Evolutionary conservation across 2,329 filamentous ascomycete species (phyloP), one percentile per base, ranked within the genome.

Genomic region (Penicillium sp.): DNA sequence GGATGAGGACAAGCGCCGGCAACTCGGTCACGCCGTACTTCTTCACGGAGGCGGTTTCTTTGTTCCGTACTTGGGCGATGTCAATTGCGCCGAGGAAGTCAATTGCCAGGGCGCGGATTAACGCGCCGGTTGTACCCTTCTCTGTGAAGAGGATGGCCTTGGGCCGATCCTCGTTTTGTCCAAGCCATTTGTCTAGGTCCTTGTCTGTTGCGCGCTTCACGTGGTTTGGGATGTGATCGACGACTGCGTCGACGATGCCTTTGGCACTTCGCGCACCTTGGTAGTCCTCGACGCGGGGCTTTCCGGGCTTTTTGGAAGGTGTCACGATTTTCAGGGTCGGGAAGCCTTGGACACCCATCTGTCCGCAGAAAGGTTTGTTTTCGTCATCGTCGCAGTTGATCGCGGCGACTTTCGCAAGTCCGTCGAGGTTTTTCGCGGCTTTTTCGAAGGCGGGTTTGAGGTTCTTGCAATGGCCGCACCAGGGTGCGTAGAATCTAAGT

Each of bases 381-480:
- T 81, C 78, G 53, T 97, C 93, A 33, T 96, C 92, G 70, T 99
- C 93, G 75, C 94, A 99, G 76, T 99, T 90, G 63, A 99, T 82
- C 54, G 95, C 94, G 47, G 91, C 94, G 41, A 99, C 93, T 69
- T 96, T 95, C 68, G 92, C 94, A 15, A 97, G 83, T 15, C 94
- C 94, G n/a, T 89, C 85, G 57, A 99, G 87, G 68, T 87, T 91
- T 69, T 88, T 89, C 66, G 94, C 94, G 2, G 88, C 92, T 76
- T 96, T 96, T 76, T 97, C 93, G 77, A 94, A 99, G 44, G 91
- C 90, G 3, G 92, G 93, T 78, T 97, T 92, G 69, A 99, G 88
- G 77, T 89, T 97, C 78, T 96, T 84, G 80, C 94, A 99, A 78
- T 97, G 94, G 41, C 93, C 94, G 70, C 94, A 97, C 93, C 93